These are phyloP conservation scores for Myxozyma kluyveri DNA, from an alignment of 805 yeast species.

Conservation along the genomic window DNA sequence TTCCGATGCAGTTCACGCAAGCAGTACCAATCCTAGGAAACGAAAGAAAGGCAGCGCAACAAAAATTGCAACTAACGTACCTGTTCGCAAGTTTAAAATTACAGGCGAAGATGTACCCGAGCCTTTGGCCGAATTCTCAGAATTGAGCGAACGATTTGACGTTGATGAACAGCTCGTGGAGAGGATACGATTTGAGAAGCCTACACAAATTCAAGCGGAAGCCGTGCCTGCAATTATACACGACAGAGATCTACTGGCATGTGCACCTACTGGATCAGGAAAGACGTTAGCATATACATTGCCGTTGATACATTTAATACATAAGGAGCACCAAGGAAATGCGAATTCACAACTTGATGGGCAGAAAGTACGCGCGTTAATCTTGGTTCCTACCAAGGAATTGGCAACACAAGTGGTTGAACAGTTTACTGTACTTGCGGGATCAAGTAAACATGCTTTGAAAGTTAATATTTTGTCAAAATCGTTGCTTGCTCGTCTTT, in stretches of 20 bases:
- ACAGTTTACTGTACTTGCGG: conserved; percentile 59
- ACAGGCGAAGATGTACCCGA: conserved; percentile 84
- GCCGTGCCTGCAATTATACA: conserved; percentile 72
- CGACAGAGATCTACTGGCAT: conserved; percentile 76
- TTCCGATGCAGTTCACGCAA: conserved; percentile 38
- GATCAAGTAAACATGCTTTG: conserved; percentile 38
- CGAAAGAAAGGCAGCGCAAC: conserved; percentile 11
- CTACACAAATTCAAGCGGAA: conserved; percentile 92
- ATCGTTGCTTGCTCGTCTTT: conserved; percentile 46
- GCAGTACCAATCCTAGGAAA: conserved; percentile 24
- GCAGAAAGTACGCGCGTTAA: conserved; percentile 57
- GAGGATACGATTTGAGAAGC: conserved; percentile 70
- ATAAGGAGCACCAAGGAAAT: conserved; percentile 41
- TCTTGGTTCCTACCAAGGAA: conserved; percentile 93
- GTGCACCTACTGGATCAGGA: conserved; percentile 99
- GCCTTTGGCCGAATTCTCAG: conserved; percentile 87
- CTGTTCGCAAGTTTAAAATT: conserved; percentile 62
- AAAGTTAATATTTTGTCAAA: conserved; percentile 47
- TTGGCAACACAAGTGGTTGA: conserved; percentile 80
- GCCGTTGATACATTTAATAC: conserved; percentile 64
- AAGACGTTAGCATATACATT: conserved; percentile 87
- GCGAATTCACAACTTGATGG: conserved; percentile 9
- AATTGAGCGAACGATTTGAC: conserved; percentile 65
- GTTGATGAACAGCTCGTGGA: conserved; percentile 56
- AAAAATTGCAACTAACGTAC: conserved; percentile 37